These are phyloP conservation scores for Nigrospora sphaerica DNA, from an alignment of 2,329 filamentous ascomycete genomes.

Conservation along the genomic window DNA sequence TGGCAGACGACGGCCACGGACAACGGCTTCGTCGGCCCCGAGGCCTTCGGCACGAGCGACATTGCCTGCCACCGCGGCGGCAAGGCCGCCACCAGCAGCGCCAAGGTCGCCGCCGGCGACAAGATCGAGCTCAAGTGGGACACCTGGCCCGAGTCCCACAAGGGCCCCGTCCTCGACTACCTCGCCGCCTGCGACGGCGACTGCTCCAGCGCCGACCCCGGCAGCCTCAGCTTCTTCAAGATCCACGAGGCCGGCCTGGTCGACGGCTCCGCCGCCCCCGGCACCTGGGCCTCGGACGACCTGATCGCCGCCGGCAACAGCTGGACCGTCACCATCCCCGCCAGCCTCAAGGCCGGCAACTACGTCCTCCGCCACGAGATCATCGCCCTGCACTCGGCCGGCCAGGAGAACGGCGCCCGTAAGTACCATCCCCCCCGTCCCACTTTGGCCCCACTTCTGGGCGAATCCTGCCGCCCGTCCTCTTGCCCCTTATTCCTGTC, in stretches of 20 bases:
- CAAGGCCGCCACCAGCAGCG: conserved; percentile 20
- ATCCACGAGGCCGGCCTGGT: conserved; percentile 17
- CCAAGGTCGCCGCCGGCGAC: conserved; percentile 46
- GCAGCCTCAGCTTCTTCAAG: conserved; percentile 22
- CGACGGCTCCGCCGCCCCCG: conserved; percentile 11
- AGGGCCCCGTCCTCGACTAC: conserved; percentile 26
- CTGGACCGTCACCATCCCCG: conserved; percentile 32
- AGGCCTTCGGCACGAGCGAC: conserved; percentile 20
- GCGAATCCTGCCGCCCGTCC: neutral
- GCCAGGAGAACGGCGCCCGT: conserved; percentile 30
- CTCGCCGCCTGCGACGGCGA: conserved; percentile 24
- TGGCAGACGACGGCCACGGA: conserved; percentile 25
- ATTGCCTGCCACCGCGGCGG: conserved; percentile 31
- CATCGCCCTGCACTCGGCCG: conserved; percentile 39
- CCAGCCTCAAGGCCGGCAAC: conserved; percentile 34
- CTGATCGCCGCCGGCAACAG: conserved; percentile 29
- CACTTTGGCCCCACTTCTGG: conserved; percentile 9
- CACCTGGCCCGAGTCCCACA: conserved; percentile 56
- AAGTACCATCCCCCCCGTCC: conserved; percentile 35
- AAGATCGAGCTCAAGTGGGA: conserved; percentile 55
- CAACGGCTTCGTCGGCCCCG: conserved; percentile 31
- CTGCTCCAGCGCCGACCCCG: conserved; percentile 20
- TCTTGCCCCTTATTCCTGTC: neutral
- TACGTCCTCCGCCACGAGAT: conserved; percentile 47
- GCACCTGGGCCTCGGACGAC: conserved; percentile 1